Evolutionary conservation across 441 rosid genomes (phyloP).

Genomic region (Populus hybrid): DNA sequence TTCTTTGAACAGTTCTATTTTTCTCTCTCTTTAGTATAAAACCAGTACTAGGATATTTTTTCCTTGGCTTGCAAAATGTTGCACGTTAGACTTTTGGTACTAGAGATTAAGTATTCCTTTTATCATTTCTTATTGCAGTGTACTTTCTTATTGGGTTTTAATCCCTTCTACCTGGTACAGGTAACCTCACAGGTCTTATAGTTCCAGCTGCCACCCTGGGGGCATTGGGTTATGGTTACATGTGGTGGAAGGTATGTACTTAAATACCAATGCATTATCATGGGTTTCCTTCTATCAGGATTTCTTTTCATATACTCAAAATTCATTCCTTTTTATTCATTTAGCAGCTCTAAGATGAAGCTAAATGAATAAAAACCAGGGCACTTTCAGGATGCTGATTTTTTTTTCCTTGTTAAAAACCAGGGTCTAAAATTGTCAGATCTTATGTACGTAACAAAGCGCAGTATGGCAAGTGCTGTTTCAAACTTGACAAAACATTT

Average conservation of each 20-base stretch:
- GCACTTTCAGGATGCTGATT: conserved; percentile 18
- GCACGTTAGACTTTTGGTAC: neutral
- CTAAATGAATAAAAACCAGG: neutral
- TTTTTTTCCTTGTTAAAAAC: conserved; percentile 1
- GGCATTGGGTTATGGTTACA: conserved; percentile 93
- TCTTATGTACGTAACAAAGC: conserved; percentile 86
- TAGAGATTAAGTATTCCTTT: neutral
- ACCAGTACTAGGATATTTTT: neutral
- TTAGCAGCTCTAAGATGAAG: neutral
- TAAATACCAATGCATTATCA: neutral
- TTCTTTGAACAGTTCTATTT: neutral
- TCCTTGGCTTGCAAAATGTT: neutral
- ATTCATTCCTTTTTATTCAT: neutral
- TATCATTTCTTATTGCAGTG: neutral
- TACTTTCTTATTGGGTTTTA: neutral
- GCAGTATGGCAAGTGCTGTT: conserved; percentile 71
- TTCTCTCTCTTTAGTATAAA: neutral
- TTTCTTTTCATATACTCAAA: neutral
- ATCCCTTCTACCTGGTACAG: conserved; percentile 30
- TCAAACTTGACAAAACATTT: conserved; percentile 76
- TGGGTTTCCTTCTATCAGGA: neutral
- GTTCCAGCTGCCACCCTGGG: conserved; percentile 84
- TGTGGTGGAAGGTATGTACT: conserved; percentile 95
- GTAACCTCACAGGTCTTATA: conserved; percentile 50
- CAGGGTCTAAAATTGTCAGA: conserved; percentile 86